A percentile compares a stretch with the other conserved stretches of the same genome.
These are phyloP conservation scores for Leccinum huronense DNA, from an alignment of 1,284 basidiomycete species.

Conservation along the genomic window DNA sequence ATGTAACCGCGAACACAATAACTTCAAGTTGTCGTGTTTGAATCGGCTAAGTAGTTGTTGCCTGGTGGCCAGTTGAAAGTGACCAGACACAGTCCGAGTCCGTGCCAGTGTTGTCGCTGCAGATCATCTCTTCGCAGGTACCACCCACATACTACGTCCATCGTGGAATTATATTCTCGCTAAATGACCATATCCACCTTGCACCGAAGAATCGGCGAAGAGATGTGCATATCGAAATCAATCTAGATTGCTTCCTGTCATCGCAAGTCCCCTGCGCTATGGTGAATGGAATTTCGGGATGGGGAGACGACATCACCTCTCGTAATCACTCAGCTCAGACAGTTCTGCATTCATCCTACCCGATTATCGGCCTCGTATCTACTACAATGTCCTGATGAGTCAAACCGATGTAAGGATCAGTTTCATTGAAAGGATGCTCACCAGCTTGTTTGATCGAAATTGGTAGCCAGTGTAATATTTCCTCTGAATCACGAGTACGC, in stretches of 20 bases:
- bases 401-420: neutral
- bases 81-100: too few relatives aligned
- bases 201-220: constrained; percentile 9
- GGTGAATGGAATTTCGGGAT: constrained; percentile 10
- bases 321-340: neutral
- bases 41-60: too few relatives aligned
- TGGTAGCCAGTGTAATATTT: neutral
- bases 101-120: too few relatives aligned
- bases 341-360: neutral
- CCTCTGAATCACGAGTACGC: neutral
- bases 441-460: neutral
- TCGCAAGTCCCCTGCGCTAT: neutral
- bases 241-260: constrained; percentile 22
- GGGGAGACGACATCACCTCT: neutral
- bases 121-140: constrained; percentile 25
- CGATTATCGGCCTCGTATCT: constrained; percentile 1
- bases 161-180: constrained; percentile 28
- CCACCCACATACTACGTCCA: constrained; percentile 22
- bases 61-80: too few relatives aligned
- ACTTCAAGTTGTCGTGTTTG: too few relatives aligned
- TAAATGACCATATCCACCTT: constrained; percentile 28
- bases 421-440: neutral
- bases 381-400: neutral
- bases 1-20: too few relatives aligned
- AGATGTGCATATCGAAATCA: constrained; percentile 8